Base-by-base conservation (phyloP, 2,329 filamentous ascomycete species). In the Fusarium denticulatum region DNA sequence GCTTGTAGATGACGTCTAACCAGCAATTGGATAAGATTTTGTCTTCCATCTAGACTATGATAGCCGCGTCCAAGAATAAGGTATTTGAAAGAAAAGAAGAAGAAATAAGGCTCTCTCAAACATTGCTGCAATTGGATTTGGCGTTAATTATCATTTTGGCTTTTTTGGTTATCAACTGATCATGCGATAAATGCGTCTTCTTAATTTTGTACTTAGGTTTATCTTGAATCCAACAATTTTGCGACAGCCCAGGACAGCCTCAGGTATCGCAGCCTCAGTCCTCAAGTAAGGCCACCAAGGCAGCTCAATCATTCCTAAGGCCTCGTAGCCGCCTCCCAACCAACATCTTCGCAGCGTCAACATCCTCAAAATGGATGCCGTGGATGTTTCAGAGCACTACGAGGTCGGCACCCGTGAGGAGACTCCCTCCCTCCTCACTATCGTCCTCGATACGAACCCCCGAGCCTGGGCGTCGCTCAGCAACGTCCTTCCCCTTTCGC, bases 371-470 rank as follows among this genome's bases (percentile, higher is more conserved):
- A 90, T 90, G 88, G 83, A 85, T 77, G 82, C 82, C 76, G 83
- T 85, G 81, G 89, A 91, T 80, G 87, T 86, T 76, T 90, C 89
- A 60, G 87, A 88, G 66, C 89, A 90, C 82, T 90, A 90, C 81
- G 87, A 89, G 81, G 84, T 86, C 77, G 84, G 84, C 72, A 84
- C 85, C 49, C 86, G 83, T 58, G 88, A 86, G 62, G 88, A 90
- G 71, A 85, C 88, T 10, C 94, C 96, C 2, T 97, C 96, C 20
- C 91, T 99, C 40, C 90, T 98, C 59, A 93, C 94, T 76, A 92
- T 99, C 78, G 88, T 99, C 79, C 89, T 99, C 85, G 96, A 99
- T 85, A 98, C 96, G 32, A 99, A 99, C 81, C 96, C 96, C 6
- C 93, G 95, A 77, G 95, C 96, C 77, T 97, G 96, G 96, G 91